These are phyloP conservation scores for Striga asiatica DNA, from an alignment of 257 asterid genomes.

Conservation along the genomic window DNA sequence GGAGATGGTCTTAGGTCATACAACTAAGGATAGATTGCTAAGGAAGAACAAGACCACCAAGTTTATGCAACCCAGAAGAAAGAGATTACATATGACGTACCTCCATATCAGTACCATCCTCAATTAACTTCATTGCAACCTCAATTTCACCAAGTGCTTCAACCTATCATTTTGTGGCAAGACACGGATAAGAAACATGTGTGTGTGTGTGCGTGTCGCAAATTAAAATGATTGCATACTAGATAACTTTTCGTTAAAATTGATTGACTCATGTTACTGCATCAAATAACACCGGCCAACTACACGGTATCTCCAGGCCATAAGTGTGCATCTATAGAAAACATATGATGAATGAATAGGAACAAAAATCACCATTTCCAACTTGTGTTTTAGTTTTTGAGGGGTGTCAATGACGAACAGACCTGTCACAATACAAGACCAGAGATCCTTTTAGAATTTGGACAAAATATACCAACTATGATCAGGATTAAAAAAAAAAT, in stretches of 20 bases:
- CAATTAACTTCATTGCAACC: conserved; percentile 79
- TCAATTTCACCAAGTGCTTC: conserved; percentile 96
- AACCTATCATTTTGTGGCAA: conserved; percentile 41
- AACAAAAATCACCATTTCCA: conserved; percentile 70
- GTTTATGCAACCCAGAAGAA: conserved; percentile 4
- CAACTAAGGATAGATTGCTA: conserved; percentile 1
- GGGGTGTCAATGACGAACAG: conserved; percentile 83
- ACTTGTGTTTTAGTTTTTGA: conserved; percentile 70
- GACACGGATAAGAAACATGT: conserved; percentile 4
- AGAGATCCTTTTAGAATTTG: neutral
- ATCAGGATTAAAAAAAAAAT: neutral
- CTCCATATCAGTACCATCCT: conserved; percentile 46
- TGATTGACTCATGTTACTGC: neutral
- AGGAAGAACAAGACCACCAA: neutral
- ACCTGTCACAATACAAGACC: conserved; percentile 35
- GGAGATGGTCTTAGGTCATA: no score
- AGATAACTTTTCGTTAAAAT: neutral
- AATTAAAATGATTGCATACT: neutral
- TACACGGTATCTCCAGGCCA: conserved; percentile 2
- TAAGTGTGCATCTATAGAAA: conserved; percentile 6
- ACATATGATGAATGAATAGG: neutral
- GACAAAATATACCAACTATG: neutral
- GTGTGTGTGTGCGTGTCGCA: no score
- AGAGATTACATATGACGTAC: conserved; percentile 24
- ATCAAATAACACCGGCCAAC: conserved; percentile 1